phyloP scores from a whole-genome alignment of 140 eudicot genomes.

The Senecio squalidus region DNA sequence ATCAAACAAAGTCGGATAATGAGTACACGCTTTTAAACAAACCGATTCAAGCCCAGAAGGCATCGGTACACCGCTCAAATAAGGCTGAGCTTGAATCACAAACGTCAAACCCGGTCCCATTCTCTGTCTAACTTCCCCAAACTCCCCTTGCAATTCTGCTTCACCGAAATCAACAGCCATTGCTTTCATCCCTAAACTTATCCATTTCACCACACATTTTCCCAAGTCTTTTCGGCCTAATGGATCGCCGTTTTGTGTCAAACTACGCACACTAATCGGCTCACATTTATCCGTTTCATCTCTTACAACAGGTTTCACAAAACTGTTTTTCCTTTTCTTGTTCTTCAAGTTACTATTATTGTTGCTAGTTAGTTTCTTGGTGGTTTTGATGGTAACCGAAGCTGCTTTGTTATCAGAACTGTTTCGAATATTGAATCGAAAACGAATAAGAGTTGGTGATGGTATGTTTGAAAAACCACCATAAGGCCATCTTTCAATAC shows the following conservation, averaged over 20 bases:
- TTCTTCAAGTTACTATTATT: background rate
- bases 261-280: slow-evolving; percentile 30
- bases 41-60: slow-evolving; percentile 77
- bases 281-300: slow-evolving; percentile 1
- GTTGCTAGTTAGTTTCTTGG: background rate
- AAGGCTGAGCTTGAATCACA: slow-evolving; percentile 89
- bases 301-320: too few relatives aligned
- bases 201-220: slow-evolving; percentile 69
- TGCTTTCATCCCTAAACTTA: slow-evolving; percentile 80
- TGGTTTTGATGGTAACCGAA: too few relatives aligned
- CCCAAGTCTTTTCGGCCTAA: slow-evolving; percentile 80
- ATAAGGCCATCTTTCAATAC: slow-evolving; percentile 17
- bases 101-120: slow-evolving; percentile 96
- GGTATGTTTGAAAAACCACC: background rate
- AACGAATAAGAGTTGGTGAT: background rate
- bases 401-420: too few relatives aligned
- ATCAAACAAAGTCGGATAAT: slow-evolving; percentile 86
- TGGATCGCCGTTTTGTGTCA: slow-evolving; percentile 75
- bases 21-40: slow-evolving; percentile 90
- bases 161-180: slow-evolving; percentile 71
- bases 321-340: too few relatives aligned
- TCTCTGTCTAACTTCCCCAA: slow-evolving; percentile 51
- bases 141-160: slow-evolving; percentile 80
- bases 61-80: slow-evolving; percentile 79
- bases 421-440: background rate